Percentiles rank a stretch among this genome's conserved stretches.
These are phyloP conservation scores for Megacollybia marginata DNA, from an alignment of 768 basidiomycete genomes.

Conservation along the genomic window DNA sequence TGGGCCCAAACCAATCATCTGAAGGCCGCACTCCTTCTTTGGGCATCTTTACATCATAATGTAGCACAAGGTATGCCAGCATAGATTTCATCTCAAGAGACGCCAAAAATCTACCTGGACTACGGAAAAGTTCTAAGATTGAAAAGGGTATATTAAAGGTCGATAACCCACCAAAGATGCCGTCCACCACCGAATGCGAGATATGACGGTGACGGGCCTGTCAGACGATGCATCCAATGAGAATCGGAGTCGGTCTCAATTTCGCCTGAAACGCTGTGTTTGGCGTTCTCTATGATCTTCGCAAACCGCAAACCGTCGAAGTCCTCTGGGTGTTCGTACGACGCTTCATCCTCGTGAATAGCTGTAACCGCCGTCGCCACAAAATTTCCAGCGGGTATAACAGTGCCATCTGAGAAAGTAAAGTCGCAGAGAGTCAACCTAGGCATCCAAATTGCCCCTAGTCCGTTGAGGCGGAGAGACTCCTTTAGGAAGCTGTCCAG, in stretches of 20 bases:
- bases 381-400: constrained; percentile 22
- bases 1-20: too few species aligned
- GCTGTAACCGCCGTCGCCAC: constrained; percentile 14
- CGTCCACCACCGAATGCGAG: constrained; percentile 27
- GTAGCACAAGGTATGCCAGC: constrained; percentile 31
- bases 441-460: constrained; percentile 18
- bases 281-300: constrained; percentile 6
- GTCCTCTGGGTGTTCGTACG: constrained; percentile 26
- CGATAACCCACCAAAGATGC: constrained; percentile 25
- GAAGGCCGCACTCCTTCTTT: too few species aligned
- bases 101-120: constrained; percentile 36
- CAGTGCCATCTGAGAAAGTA: constrained; percentile 29
- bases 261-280: background rate
- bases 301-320: constrained; percentile 37
- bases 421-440: constrained; percentile 22
- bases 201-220: constrained; percentile 21
- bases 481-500: constrained; percentile 37
- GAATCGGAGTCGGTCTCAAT: constrained; percentile 11
- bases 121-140: constrained; percentile 5
- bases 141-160: background rate
- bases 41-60: too few species aligned
- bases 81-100: constrained; percentile 28
- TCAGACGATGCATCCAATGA: constrained; percentile 18
- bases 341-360: constrained; percentile 26
- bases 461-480: constrained; percentile 24